Evolutionary conservation across 2,329 filamentous ascomycete species (phyloP), one percentile per base, ranked within the genome.

Genomic region (Botrytis porri): DNA sequence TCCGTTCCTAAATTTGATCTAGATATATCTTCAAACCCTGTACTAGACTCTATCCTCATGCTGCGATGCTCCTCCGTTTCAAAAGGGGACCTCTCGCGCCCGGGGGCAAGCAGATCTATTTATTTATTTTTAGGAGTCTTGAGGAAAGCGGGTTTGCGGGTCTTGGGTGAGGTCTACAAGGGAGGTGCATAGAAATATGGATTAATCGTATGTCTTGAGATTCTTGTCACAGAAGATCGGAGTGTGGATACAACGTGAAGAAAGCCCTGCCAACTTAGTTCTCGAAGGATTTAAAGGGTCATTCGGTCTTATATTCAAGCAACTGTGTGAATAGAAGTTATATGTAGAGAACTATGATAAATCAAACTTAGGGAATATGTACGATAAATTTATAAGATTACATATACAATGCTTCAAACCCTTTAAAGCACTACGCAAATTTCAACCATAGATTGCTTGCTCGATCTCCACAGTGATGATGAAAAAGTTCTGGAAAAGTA

Each of bases 141-240:
- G 62, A 65, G 20, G 62, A 48, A 65, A 25, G 62, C 62, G 43
- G 41, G 43, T 48, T 9, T 48, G 62, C 41, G 62, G 41, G 62
- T 65, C 43, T 8, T 35, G 14, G 39, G 9, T 32, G 41, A 48
- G 20, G 43, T 65, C 32, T 35, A 48, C 43, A 35, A 48, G 43
- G 62, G 29, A n/a, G 48, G 43, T 65, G 62, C 62, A 48, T 45
- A 65, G 9, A 65, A 35, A 65, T 65, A 65, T 65, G 62, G 62
- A 65, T 37, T 65, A 32, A 22, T 48, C n/a, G 51, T 57, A 57
- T 57, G n/a, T 48, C 32, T 29, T 45, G 41, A 45, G 39, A 64
- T 64, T 43, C 18, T 64, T 64, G 29, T 48, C 29, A 45, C 20
- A 48, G 62, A 22, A 65, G 41, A 65, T 65, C 20, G 43, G 41